Evolutionary conservation across 306 rosid species (phyloP), one percentile per base, ranked within the genome.

Genomic region (Quillaja saponaria): DNA sequence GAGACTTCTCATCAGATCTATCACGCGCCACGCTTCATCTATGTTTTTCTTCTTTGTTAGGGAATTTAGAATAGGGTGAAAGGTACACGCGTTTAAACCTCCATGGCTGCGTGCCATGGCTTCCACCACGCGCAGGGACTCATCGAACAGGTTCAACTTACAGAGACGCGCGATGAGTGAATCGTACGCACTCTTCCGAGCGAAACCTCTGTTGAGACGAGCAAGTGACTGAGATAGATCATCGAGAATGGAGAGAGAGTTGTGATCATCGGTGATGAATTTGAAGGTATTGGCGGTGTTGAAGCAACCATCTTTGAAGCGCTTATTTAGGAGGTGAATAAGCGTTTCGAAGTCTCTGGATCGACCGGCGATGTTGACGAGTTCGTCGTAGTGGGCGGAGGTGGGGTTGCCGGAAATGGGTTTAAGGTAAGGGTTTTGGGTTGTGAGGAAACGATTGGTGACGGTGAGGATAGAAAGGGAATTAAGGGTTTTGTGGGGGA

Each of bases 81-180:
- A 84, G 19, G 68, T 79, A 47, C 34, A 34, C 16, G 72, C 73
- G 47, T n/a, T 54, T 3, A 68, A 59, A 15, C 64, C 48, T 50
- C 35, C 20, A 0, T 20, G 61, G 2, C n/a, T 81, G 33, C 55
- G 54, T 47, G 78, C 77, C 85, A 82, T 66, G 13, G 55, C 3
- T 0, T 82, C 81, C 6, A 68, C 51, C 38, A 80, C 67, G 20
- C 56, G 49, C 21, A 77, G 72, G 1, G 86, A 74, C 12, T 76
- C 81, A 1, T 82, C 75, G 12, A 52, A 35, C 33, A 44, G 67
- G 0, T 58, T 14, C n/a, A 87, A 63, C 67, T 60, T 80, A 58
- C 80, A 80, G 13, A 87, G 83, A 37, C 85, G 95, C 19, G 61
- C 8, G 63, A 87, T 15, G 61, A 87, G 88, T 4, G 83, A 71